Evolutionary conservation across 352 stramenopile species (phyloP).

Genomic region (Pythium grandisporangium): DNA sequence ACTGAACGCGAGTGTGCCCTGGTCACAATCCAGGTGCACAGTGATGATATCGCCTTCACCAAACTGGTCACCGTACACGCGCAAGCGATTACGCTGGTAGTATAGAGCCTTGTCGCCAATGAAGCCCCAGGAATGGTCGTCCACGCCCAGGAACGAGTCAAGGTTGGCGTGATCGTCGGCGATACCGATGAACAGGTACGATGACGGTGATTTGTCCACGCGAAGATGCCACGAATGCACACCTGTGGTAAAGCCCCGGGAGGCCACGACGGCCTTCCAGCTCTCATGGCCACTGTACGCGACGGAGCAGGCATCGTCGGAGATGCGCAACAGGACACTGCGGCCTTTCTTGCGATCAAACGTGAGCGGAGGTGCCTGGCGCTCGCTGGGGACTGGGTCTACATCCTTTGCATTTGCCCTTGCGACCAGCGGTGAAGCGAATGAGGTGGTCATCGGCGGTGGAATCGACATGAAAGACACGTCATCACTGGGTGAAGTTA

Average conservation of each 20-base stretch:
- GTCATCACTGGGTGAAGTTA: slow-evolving; percentile 1
- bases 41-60: slow-evolving; percentile 81
- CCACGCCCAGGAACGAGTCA: slow-evolving; percentile 95
- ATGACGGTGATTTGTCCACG: slow-evolving; percentile 93
- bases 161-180: slow-evolving; percentile 86
- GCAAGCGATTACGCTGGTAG: slow-evolving; percentile 93
- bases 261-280: slow-evolving; percentile 85
- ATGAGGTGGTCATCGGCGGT: neutral
- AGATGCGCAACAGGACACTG: slow-evolving; percentile 50
- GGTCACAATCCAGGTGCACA: slow-evolving; percentile 77
- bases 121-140: slow-evolving; percentile 97
- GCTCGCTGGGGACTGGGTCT: too few species aligned
- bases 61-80: slow-evolving; percentile 83
- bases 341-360: slow-evolving; percentile 66
- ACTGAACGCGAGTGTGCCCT: slow-evolving; percentile 75
- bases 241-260: slow-evolving; percentile 57
- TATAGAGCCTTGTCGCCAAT: slow-evolving; percentile 99
- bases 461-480: neutral
- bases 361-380: too few species aligned
- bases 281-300: slow-evolving; percentile 75
- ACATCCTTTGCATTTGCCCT: too few species aligned
- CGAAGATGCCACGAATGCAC: slow-evolving; percentile 77
- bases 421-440: too few species aligned
- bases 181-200: slow-evolving; percentile 97
- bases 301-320: slow-evolving; percentile 53